Evolutionary conservation across 1,284 basidiomycete species (phyloP), one percentile per base, ranked within the genome.

Genomic region (Leccinum subrobustum): DNA sequence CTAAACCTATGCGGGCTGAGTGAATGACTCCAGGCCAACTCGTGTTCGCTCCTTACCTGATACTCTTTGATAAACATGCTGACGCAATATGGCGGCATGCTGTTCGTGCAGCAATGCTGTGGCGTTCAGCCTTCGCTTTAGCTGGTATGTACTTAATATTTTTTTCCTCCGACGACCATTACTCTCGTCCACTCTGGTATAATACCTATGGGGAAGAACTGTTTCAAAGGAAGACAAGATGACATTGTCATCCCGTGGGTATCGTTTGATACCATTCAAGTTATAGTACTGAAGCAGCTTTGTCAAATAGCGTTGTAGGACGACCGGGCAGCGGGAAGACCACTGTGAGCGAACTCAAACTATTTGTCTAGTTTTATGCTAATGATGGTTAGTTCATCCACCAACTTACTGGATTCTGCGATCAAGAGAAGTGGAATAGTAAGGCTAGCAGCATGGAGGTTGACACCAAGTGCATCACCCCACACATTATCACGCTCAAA

Each of bases 261-360:
- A 57, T 58, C 33, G 11, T 52, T n/a, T 12, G 3, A 52, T 16
- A 11, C 27, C 23, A 31, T 33, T 4, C 23, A 48, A 18, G 6
- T 52, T 8, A 31, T 52, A 8, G 29, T 11, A 3, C 29, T 52
- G 29, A 31, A 29, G 18, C n/a, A 52, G 11, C 16, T 9, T 16
- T 31, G 51, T 31, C 29, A 31, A 52, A 62, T 20, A 65, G 59
- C 4, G 6, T 57, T 2, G 58, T 66, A 31, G 64, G 58, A 12
- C 47, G 39, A 7, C 58, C 62, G 27, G 64, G 64, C 25, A 50
- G 56, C 6, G 64, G 64, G 11, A 65, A 64, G 18, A 60, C 57
- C 4, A 56, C 33, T 31, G 62, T 63, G 37, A 64, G 54, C 44
- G 25, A 48, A 25, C 23, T 25, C 14, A 14, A 25, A 48, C 5